Evolutionary conservation across 768 basidiomycete genomes (phyloP).

Genomic region (Trametes villosa): DNA sequence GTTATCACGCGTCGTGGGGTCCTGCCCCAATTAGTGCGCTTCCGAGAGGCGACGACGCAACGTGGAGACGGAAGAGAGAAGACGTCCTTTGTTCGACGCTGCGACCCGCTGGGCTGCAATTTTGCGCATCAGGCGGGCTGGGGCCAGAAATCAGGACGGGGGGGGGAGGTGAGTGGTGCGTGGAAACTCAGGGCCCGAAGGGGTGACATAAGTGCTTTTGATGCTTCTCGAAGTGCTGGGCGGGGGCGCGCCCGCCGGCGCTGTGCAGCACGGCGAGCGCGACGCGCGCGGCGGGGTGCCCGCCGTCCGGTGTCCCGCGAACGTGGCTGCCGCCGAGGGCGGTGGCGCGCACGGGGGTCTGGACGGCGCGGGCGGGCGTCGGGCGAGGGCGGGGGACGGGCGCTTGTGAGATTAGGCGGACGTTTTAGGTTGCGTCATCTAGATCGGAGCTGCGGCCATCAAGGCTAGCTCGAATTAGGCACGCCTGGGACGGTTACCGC

Average conservation of each 20-base stretch:
- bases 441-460: constrained; percentile 38
- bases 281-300: neutral
- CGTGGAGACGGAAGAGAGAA: constrained; percentile 9
- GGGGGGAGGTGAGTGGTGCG: constrained; percentile 19
- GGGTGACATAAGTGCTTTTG: constrained; percentile 22
- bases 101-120: constrained; percentile 2
- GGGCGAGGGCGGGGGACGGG: constrained; percentile 9
- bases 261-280: neutral
- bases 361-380: neutral
- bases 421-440: constrained; percentile 36
- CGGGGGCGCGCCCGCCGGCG: neutral
- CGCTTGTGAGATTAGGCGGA: constrained; percentile 19
- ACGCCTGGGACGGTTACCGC: constrained; percentile 37
- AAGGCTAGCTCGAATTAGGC: constrained; percentile 35
- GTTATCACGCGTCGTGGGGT: constrained; percentile 11
- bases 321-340: constrained; percentile 2
- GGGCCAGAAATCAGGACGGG: constrained; percentile 1
- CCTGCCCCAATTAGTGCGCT: constrained; percentile 7
- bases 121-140: constrained; percentile 9
- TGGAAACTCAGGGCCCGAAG: constrained; percentile 18
- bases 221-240: constrained; percentile 19
- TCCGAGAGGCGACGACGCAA: constrained; percentile 3
- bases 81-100: neutral
- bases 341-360: constrained; percentile 4
- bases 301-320: neutral